Evolutionary conservation across 192 early-diverging fungal genomes (phyloP).

Genomic region (Backusella westeae): DNA sequence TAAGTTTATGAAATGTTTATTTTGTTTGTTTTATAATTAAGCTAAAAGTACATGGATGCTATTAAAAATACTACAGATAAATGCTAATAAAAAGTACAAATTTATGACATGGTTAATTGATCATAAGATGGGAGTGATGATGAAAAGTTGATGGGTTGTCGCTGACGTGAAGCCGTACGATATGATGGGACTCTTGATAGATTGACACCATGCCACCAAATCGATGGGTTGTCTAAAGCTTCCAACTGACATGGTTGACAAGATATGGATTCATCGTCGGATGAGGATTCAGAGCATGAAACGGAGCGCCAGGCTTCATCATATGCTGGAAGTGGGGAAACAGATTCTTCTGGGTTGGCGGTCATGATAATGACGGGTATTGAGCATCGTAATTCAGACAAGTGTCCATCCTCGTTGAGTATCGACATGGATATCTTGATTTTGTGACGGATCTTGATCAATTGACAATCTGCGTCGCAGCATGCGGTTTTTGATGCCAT

Average conservation of each 20-base stretch:
- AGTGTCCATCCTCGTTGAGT: conserved; percentile 27
- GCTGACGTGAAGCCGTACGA: conserved; percentile 7
- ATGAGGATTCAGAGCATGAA: background rate
- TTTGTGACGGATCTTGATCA: conserved; percentile 36
- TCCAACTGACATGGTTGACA: background rate
- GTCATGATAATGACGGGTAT: conserved; percentile 33
- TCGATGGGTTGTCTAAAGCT: background rate
- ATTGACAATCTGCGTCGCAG: conserved; percentile 34
- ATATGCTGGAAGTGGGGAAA: conserved; percentile 26
- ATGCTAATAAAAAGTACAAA: background rate
- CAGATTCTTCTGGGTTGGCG: background rate
- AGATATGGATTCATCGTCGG: background rate
- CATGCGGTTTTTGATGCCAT: conserved; percentile 2
- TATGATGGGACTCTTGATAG: conserved; percentile 26
- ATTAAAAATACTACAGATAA: background rate
- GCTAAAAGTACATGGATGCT: too few species aligned
- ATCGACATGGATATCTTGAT: conserved; percentile 29
- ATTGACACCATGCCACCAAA: conserved; percentile 27
- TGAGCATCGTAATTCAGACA: conserved; percentile 33
- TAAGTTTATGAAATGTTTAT: too few species aligned
- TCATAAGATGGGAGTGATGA: conserved; percentile 16
- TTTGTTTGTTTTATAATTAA: too few species aligned
- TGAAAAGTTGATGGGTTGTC: background rate
- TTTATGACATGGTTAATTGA: background rate
- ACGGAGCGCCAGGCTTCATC: conserved; percentile 26